Percentiles rank a stretch among this genome's conserved stretches.
Evolutionary conservation across 306 rosid genomes (phyloP).

Genomic region (Cajanus cajan): DNA sequence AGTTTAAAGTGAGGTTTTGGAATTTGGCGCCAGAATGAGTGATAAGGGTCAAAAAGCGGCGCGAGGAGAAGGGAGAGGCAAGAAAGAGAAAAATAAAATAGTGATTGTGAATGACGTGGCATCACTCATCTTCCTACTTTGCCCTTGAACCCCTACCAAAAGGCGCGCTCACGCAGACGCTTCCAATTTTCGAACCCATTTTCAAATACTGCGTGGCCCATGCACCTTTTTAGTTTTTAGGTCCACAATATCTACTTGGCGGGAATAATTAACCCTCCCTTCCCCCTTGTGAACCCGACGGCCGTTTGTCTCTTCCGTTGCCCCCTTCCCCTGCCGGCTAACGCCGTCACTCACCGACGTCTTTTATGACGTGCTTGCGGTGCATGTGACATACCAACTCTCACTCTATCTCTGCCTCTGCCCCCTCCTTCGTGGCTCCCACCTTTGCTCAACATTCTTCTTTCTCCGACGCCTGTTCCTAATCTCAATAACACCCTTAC

Average conservation of each 20-base stretch:
- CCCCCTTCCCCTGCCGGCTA: constrained; percentile 1
- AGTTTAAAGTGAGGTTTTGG: too few species aligned
- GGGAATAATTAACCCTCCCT: constrained; percentile 56
- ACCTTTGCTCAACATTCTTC: background rate
- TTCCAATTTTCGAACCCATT: background rate
- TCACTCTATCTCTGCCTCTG: background rate
- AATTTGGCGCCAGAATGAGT: constrained; percentile 45
- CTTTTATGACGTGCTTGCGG: background rate
- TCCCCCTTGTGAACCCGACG: background rate
- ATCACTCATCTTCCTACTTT: background rate
- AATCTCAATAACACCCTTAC: constrained; percentile 20
- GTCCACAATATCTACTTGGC: constrained; percentile 40
- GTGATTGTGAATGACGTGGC: background rate
- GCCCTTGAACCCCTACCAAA: constrained; percentile 34
- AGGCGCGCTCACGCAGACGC: constrained; percentile 25
- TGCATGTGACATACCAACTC: constrained; percentile 11
- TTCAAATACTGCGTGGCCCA: constrained; percentile 15
- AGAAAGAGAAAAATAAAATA: background rate
- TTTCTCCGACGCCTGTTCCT: background rate
- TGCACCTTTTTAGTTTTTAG: background rate
- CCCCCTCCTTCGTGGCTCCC: background rate
- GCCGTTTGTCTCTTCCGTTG: constrained; percentile 23
- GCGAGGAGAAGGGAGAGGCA: background rate
- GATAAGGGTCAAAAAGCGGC: constrained; percentile 52
- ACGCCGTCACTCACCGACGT: background rate